Evolutionary conservation across 148 eudicot genomes (phyloP).

Genomic region (Camellia sinensis): DNA sequence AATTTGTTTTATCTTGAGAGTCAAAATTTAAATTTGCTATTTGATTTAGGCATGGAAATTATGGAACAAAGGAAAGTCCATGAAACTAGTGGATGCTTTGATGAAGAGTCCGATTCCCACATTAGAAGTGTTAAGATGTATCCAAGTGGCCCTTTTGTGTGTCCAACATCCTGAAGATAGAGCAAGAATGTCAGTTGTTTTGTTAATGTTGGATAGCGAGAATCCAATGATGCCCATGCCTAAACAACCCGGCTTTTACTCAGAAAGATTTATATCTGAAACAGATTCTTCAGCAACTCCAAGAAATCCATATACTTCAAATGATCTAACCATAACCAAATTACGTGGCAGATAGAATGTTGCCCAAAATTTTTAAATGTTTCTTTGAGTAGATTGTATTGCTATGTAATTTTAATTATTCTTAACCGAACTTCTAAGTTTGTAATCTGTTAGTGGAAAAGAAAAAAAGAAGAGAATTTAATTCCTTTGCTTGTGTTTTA

Average conservation of each 20-base stretch:
- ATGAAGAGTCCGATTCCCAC: not conserved
- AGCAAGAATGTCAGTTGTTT: not conserved
- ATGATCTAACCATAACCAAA: not conserved
- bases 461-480: not conserved
- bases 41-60: constrained; percentile 24
- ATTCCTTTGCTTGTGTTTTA: no score
- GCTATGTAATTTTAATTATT: not conserved
- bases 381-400: not conserved
- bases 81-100: not conserved
- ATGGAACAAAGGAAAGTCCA: constrained; percentile 18
- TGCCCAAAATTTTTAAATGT: not conserved
- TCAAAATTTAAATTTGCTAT: not conserved
- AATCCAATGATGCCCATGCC: not conserved
- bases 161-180: constrained; percentile 15
- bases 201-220: constrained; percentile 8
- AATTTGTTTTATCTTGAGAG: not conserved
- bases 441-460: not conserved
- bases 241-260: constrained; percentile 16
- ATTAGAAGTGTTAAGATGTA: constrained; percentile 8
- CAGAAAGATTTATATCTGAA: not conserved
- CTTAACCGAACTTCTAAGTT: not conserved
- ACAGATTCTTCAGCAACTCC: not conserved
- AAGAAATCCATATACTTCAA: not conserved
- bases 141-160: constrained; percentile 8
- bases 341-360: constrained; percentile 5